Evolutionary conservation across 1,139 yeast species (phyloP).

Genomic region (Saccharomyces hybrid): DNA sequence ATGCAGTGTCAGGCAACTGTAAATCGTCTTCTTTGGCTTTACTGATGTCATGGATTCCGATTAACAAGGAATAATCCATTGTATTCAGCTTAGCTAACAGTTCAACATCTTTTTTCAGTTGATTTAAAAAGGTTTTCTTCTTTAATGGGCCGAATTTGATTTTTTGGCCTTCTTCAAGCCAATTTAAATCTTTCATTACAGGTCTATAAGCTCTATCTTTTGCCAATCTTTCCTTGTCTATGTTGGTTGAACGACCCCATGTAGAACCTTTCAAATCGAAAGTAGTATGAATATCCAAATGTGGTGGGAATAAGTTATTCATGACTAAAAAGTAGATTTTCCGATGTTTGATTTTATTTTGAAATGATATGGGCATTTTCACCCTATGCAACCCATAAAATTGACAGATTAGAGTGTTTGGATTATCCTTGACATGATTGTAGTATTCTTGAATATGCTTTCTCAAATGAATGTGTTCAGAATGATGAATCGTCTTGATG

Average conservation of each 20-base stretch:
- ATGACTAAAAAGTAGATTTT: slow-evolving; percentile 91
- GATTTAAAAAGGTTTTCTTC: slow-evolving; percentile 50
- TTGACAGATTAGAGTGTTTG: slow-evolving; percentile 84
- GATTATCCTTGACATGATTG: slow-evolving; percentile 71
- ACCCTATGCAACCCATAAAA: slow-evolving; percentile 93
- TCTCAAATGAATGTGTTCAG: slow-evolving; percentile 82
- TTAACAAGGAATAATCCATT: slow-evolving; percentile 88
- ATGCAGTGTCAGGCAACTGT: background rate
- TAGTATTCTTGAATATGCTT: slow-evolving; percentile 70
- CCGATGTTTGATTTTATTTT: slow-evolving; percentile 42
- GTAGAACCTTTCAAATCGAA: slow-evolving; percentile 93
- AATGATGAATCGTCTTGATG: slow-evolving; percentile 89
- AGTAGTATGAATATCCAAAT: slow-evolving; percentile 74
- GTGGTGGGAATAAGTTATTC: slow-evolving; percentile 96
- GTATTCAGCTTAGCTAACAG: slow-evolving; percentile 67
- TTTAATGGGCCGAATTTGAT: slow-evolving; percentile 70
- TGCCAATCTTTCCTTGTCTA: slow-evolving; percentile 18
- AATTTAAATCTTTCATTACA: slow-evolving; percentile 77
- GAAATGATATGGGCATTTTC: slow-evolving; percentile 66
- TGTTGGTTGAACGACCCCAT: slow-evolving; percentile 60
- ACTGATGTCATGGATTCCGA: slow-evolving; percentile 77
- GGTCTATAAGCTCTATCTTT: slow-evolving; percentile 23
- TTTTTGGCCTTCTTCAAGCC: slow-evolving; percentile 58
- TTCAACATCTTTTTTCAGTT: slow-evolving; percentile 68
- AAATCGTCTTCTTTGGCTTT: slow-evolving; percentile 20